Conservation (phyloP, 2,329 filamentous ascomycete genomes). For the Xylaria sp. region DNA sequence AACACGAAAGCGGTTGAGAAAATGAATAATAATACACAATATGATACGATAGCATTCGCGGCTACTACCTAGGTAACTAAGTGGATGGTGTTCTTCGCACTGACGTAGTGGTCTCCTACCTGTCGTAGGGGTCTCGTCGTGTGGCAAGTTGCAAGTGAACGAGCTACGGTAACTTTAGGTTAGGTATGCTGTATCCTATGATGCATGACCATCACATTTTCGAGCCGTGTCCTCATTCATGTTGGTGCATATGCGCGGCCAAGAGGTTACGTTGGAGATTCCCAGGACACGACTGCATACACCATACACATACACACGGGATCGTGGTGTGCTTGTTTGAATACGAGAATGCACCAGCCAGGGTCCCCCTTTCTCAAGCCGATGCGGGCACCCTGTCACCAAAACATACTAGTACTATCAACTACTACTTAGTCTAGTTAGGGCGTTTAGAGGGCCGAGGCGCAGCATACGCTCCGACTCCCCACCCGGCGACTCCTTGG, state of each 20-base stretch:
- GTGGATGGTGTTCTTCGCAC: neutral
- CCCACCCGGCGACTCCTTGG: neutral
- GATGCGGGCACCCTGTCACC: neutral
- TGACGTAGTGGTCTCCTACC: neutral
- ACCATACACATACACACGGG: too few relatives aligned
- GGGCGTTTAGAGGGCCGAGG: neutral
- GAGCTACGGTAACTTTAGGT: neutral
- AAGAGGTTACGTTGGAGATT: constrained; percentile 25
- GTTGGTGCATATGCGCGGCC: constrained; percentile 11
- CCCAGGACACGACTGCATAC: neutral
- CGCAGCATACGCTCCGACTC: constrained; percentile 16
- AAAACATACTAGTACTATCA: neutral
- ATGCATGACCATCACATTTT: constrained; percentile 1
- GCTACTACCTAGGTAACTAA: too few relatives aligned
- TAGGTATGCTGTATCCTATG: neutral
- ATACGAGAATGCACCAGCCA: constrained; percentile 11
- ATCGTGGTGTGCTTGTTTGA: constrained; percentile 1
- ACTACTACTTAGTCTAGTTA: constrained; percentile 1
- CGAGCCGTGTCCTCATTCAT: neutral
- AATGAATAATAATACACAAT: constrained; percentile 39
- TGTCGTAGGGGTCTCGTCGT: neutral
- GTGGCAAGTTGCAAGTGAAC: neutral
- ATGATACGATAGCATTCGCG: constrained; percentile 25
- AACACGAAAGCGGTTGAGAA: constrained; percentile 36
- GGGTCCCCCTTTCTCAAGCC: neutral